Base-by-base conservation (phyloP, 2,329 filamentous ascomycete genomes). In the Neoarthrinium moseri region DNA sequence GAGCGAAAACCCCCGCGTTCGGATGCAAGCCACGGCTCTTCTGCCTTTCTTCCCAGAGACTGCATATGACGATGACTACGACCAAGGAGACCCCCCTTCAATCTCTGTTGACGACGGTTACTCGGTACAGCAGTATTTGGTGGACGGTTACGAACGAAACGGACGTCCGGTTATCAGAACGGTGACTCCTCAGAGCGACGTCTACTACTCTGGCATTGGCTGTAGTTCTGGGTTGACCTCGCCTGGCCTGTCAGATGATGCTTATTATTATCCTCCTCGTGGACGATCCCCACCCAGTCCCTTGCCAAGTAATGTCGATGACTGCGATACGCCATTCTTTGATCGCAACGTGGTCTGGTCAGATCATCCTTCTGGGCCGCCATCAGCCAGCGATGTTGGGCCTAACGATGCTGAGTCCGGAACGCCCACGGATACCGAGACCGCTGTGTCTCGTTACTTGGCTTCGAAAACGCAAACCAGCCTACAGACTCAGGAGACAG, bases 11-110 rank as follows among this genome's bases (percentile, higher is more conserved):
- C 92, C 94, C 6, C 82, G 87, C 46, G 72, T 81, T 45, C 81
- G 94, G 41, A 71, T 83, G 10, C 83, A 89, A 41, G 92, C 94
- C 4, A 81, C 83, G 39, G 77, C 84, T 21, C 75, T 97, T 12
- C 72, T 95, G 12, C 64, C 68, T 1, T 71, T 83, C 54, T 94
- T 95, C 51, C 89, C 89, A 6, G 56, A 66, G 11, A 49, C 36
- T 1, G 27, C 50, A 18, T 51, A 59, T 21, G 60, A 61, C 8
- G 50, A 55, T 5, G 54, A 61, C 4, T 53, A 56, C 45, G 50
- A 56, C 26, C 48, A 51, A 38, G 49, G 54, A 35, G 57, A 57
- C 17, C 55, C 54, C 30, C 64, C 67, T 0, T 63, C 66, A 0
- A 66, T 68, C 15, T 70, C 67, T 4, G 56, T 70, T 12, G 68